Conservation (phyloP, 192 early-diverging fungal genomes). For the Gamsiella multidivaricata region DNA sequence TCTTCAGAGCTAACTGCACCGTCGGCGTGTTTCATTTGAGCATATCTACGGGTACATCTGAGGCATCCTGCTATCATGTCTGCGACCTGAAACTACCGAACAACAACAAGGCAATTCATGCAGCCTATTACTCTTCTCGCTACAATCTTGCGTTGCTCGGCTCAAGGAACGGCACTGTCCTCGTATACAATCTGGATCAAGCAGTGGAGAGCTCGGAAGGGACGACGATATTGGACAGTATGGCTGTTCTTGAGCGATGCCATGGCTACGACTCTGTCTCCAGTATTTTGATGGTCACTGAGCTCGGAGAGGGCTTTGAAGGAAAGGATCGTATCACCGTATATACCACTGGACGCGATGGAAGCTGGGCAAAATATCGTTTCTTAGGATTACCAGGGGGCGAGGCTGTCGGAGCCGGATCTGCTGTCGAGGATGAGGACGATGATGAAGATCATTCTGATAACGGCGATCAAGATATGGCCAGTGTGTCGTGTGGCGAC, state of each 20-base stretch:
- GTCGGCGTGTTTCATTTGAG: slow-evolving; percentile 33
- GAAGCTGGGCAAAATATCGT: slow-evolving; percentile 65
- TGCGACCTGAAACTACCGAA: slow-evolving; percentile 46
- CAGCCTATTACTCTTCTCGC: slow-evolving; percentile 29
- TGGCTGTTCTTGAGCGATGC: slow-evolving; percentile 26
- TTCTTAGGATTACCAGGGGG: slow-evolving; percentile 42
- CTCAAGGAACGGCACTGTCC: slow-evolving; percentile 34
- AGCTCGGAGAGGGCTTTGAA: slow-evolving; percentile 26
- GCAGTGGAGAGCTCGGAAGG: background rate
- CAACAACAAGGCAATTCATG: slow-evolving; percentile 50
- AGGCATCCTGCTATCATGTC: slow-evolving; percentile 14
- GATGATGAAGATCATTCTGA: slow-evolving; percentile 2
- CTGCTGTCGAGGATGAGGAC: slow-evolving; percentile 6
- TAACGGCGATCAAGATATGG: slow-evolving; percentile 6
- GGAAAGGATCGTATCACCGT: slow-evolving; percentile 58
- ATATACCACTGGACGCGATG: slow-evolving; percentile 75
- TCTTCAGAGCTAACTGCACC: slow-evolving; percentile 52
- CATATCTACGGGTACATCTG: background rate
- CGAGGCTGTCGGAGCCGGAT: slow-evolving; percentile 14
- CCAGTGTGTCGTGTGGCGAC: background rate
- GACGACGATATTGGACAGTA: slow-evolving; percentile 9
- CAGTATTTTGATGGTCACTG: slow-evolving; percentile 47
- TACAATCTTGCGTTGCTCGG: slow-evolving; percentile 46
- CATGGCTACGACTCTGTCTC: slow-evolving; percentile 47
- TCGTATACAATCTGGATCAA: slow-evolving; percentile 25